Base-by-base conservation (phyloP, 1,284 basidiomycete species). In the Tilletiaria anomala region DNA sequence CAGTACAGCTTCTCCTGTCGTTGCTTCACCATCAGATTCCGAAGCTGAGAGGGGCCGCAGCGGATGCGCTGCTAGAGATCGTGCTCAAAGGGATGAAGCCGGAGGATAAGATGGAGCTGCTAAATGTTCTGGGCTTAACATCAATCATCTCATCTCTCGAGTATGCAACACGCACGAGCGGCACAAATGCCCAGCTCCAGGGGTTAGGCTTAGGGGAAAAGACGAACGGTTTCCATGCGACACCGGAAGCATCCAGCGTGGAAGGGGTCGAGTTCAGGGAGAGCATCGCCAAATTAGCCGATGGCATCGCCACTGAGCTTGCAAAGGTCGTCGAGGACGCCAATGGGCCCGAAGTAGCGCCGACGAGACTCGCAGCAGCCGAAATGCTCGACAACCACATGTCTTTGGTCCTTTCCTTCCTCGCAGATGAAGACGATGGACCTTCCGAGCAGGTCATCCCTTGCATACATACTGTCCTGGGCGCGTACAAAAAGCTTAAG, bases 1-100 rank as follows among this genome's bases (percentile, higher is more conserved):
- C 88, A 1, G 78, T 97, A 20, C 78, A 80, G 5, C 71, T 97
- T 36, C 75, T 96, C 37, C 91, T 88, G 68, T 78, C 75, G 32
- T 74, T 93, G 20, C 76, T 97, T 33, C 80, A 81, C n/a, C 58
- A 65, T 24, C 42, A 54, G 32, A 45, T 84, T 16, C 74, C 80
- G 1, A 80, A 94, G 50, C 43, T 66, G 33, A 82, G 89, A 24
- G 73, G 86, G 14, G 82, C 87, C 1, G 80, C 89, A 0, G 81
- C 81, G 14, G 77, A 76, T 22, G 78, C 89, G 0, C 69, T 97
- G 40, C 75, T 78, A 16, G 80, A 82, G 23, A 83, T 97, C 42
- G 74, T 93, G 18, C 73, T 77, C 26, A 97, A 97, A 69, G 93
- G 94, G 14, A 76, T 97, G 50, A 91, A 96, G 64, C 85, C 87